Evolutionary conservation across 768 basidiomycete genomes (phyloP), one percentile per base, ranked within the genome.

Genomic region (Hemileccinum impolitum): DNA sequence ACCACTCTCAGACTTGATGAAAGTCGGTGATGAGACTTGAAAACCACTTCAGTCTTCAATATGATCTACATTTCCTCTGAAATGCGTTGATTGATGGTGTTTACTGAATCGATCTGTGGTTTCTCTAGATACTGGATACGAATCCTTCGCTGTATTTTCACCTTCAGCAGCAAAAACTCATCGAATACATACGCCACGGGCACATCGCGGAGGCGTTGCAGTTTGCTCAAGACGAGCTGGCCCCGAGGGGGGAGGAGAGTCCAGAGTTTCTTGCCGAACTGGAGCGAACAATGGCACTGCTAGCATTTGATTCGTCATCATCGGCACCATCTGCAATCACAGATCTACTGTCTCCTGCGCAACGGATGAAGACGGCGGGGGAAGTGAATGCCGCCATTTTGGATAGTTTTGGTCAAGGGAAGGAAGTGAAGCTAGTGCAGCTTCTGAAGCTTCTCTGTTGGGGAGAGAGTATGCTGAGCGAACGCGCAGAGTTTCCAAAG

Each of bases 31-130:
- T 85, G 94, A 94, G 68, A 82, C 62, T 67, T 59, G 41, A 74
- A 76, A 76, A 82, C 85, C 86, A 85, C 87, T 90, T 89, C 87
- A 90, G 89, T 91, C 87, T 91, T 91, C 86, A 90, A 90, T 87
- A 91, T 93, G 89, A 91, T 78, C 59, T 64, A 57, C 45, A 17
- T 37, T 42, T 50, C 38, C n/a, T 34, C 53, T 43, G 34, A 36
- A 30, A 12, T 45, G 28, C 9, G 19, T 44, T 31, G 34, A 45
- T 34, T 5, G 21, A 47, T 34, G 30, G 21, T n/a, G 30, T 39
- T 42, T 44, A 43, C 58, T 67, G 50, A 67, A 36, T 38, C 31
- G 1, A 17, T 15, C 10, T 25, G 13, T 67, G 46, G 66, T 64
- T 52, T 45, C 15, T 59, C 56, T 69, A 99, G 96, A 96, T 99